Evolutionary conservation across 331 rosid species (phyloP).

Genomic region (Quercus lobata): DNA sequence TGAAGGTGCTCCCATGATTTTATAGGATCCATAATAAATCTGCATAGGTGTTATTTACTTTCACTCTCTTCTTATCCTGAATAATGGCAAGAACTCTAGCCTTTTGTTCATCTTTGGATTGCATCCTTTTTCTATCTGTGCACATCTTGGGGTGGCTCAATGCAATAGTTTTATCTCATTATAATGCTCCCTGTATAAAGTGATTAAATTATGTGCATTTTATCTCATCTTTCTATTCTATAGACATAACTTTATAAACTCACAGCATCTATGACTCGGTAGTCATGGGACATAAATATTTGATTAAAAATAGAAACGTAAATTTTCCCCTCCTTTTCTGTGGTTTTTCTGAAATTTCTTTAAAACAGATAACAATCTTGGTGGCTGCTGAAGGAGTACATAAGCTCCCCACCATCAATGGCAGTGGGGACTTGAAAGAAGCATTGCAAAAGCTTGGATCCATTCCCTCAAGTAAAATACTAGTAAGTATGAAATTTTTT

Average conservation of each 20-base stretch:
- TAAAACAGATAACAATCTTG: conserved; percentile 76
- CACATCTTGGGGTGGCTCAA: no score
- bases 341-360: background rate
- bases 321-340: conserved; percentile 7
- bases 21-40: background rate
- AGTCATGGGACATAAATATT: background rate
- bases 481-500: conserved; percentile 43
- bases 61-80: background rate
- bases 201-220: background rate
- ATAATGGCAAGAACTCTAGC: background rate
- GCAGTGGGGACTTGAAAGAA: conserved; percentile 81
- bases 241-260: background rate
- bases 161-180: background rate
- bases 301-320: background rate
- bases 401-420: conserved; percentile 85
- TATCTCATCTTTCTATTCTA: background rate
- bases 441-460: conserved; percentile 94
- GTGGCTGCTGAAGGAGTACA: conserved; percentile 92
- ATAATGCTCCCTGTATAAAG: background rate
- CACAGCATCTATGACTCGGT: background rate
- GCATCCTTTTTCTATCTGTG: background rate
- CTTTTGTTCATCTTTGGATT: background rate
- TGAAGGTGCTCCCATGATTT: background rate
- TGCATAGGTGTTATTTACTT: background rate
- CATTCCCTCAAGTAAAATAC: conserved; percentile 74